Evolutionary conservation across 306 rosid species (phyloP).

Genomic region (Cucurbita pepo): DNA sequence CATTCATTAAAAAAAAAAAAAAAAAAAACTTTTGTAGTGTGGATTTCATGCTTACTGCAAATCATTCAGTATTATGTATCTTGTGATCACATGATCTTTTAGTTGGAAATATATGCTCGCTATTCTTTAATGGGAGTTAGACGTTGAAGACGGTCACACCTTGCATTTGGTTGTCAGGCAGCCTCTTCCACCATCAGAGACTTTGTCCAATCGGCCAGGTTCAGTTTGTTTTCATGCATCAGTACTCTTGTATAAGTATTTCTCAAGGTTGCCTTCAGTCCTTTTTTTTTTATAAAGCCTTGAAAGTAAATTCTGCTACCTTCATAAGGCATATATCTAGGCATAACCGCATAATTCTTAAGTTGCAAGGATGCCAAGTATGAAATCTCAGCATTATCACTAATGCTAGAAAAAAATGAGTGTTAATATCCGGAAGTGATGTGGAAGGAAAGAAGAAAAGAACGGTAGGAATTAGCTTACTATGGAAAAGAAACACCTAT

Average conservation of each 20-base stretch:
- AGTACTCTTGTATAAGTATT: neutral
- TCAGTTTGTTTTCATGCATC: neutral
- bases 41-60: neutral
- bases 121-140: constrained; percentile 45
- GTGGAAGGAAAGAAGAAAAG: neutral
- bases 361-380: neutral
- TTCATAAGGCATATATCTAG: neutral
- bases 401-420: neutral
- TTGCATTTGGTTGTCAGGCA: constrained; percentile 92
- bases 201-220: constrained; percentile 57
- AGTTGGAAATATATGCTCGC: neutral
- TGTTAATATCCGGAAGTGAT: neutral
- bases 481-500: neutral
- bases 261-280: too few relatives aligned
- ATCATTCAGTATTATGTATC: neutral
- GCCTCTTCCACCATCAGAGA: constrained; percentile 50
- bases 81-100: neutral
- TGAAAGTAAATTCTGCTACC: neutral
- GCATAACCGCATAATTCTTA: neutral
- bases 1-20: neutral
- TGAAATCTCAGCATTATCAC: neutral
- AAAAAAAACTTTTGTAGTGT: neutral
- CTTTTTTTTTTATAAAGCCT: neutral
- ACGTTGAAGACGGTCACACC: constrained; percentile 99
- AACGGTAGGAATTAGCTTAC: neutral